Percentiles rank a stretch among this genome's conserved stretches.
Evolutionary conservation across 2,329 filamentous ascomycete genomes (phyloP).

Genomic region (Clonostachys sp.): DNA sequence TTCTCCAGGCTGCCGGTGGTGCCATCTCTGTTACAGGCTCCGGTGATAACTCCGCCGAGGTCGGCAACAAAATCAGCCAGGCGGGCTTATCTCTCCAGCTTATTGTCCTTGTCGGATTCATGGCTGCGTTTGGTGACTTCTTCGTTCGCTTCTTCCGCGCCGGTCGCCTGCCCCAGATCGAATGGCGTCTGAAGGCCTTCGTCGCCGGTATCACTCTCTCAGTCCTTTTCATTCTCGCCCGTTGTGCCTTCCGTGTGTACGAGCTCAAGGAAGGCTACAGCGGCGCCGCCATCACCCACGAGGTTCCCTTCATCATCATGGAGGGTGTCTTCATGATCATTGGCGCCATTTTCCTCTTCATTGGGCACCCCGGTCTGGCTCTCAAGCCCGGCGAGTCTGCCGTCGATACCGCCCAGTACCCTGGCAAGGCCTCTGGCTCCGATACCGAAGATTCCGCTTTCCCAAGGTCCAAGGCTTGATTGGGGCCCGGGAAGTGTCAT

Average conservation of each 20-base stretch:
- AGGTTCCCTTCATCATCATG: slow-evolving; percentile 46
- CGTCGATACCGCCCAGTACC: too few species aligned
- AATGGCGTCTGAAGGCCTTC: slow-evolving; percentile 38
- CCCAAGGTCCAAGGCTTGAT: too few species aligned
- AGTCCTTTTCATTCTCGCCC: slow-evolving; percentile 50
- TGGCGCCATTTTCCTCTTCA: not conserved
- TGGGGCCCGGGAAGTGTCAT: too few species aligned
- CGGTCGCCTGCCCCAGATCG: slow-evolving; percentile 13
- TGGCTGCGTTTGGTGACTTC: slow-evolving; percentile 31
- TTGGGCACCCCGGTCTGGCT: not conserved
- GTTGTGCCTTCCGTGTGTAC: slow-evolving; percentile 53
- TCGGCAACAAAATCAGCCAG: slow-evolving; percentile 42
- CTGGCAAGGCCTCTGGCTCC: too few species aligned
- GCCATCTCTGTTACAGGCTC: slow-evolving; percentile 30
- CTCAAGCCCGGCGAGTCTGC: slow-evolving; percentile 6
- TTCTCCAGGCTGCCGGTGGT: slow-evolving; percentile 45
- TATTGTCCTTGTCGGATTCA: slow-evolving; percentile 37
- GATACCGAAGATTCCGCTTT: too few species aligned
- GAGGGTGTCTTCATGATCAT: slow-evolving; percentile 23
- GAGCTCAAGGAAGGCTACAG: slow-evolving; percentile 53
- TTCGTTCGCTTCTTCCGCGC: slow-evolving; percentile 17
- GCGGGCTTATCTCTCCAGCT: slow-evolving; percentile 45
- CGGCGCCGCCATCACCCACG: slow-evolving; percentile 46
- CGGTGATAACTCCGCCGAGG: slow-evolving; percentile 22
- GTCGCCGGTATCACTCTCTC: slow-evolving; percentile 41